Evolutionary conservation across 352 stramenopile species (phyloP).

Genomic region (Phytophthora pinifolia): DNA sequence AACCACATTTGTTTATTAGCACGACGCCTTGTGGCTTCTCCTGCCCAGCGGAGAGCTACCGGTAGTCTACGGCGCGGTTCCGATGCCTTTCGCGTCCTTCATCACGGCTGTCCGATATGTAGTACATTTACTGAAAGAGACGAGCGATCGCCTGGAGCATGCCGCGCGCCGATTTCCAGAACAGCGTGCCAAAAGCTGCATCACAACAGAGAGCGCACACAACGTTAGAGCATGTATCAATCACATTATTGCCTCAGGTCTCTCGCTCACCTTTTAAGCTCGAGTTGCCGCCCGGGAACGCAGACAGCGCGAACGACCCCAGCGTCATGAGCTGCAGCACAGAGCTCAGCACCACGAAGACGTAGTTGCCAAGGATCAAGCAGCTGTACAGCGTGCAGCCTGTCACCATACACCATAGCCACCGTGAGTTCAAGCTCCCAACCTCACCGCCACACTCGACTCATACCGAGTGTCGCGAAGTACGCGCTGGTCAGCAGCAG

Average conservation of each 20-base stretch:
- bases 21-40: not conserved
- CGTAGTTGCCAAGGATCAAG: conserved; percentile 80
- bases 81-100: not conserved
- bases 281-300: conserved; percentile 59
- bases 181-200: conserved; percentile 60
- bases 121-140: conserved; percentile 47
- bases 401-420: conserved; percentile 9
- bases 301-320: conserved; percentile 53
- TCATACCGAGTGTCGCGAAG: conserved; percentile 66
- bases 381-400: conserved; percentile 80
- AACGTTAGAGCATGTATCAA: not conserved
- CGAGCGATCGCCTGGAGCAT: conserved; percentile 63
- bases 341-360: conserved; percentile 81
- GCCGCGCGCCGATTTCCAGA: conserved; percentile 63
- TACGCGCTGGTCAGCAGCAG: conserved; percentile 70
- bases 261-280: conserved; percentile 56
- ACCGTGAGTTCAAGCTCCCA: not conserved
- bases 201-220: not conserved
- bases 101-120: conserved; percentile 4
- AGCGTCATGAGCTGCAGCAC: conserved; percentile 65
- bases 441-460: conserved; percentile 1
- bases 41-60: conserved; percentile 1
- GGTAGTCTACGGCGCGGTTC: conserved; percentile 1
- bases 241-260: no score
- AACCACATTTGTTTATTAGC: no score